These are phyloP conservation scores for Trichophyton verrucosum DNA, from an alignment of 2,329 filamentous ascomycete genomes.

Conservation along the genomic window DNA sequence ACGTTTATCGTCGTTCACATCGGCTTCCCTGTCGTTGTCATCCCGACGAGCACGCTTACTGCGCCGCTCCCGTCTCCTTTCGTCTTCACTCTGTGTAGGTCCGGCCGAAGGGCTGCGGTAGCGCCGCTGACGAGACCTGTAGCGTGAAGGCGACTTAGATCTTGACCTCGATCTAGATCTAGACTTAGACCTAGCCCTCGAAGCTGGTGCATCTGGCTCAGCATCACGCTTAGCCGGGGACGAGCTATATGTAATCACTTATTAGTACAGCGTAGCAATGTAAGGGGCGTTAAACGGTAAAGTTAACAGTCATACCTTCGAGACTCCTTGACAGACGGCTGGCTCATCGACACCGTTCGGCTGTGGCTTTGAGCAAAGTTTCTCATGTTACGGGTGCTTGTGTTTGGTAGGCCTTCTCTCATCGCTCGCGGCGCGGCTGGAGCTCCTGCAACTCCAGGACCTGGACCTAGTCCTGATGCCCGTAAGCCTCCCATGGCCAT, in stretches of 20 bases:
- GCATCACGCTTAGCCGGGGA: not conserved
- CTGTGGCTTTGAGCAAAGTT: constrained; percentile 23
- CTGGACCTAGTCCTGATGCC: constrained; percentile 42
- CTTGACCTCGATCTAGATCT: constrained; percentile 22
- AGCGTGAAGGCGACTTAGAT: constrained; percentile 10
- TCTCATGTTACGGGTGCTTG: constrained; percentile 55
- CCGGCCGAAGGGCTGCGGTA: constrained; percentile 38
- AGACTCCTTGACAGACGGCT: constrained; percentile 13
- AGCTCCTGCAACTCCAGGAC: constrained; percentile 54
- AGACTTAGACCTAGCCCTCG: constrained; percentile 20
- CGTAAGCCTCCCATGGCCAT: constrained; percentile 13
- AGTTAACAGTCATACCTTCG: constrained; percentile 20
- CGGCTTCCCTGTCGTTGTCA: constrained; percentile 27
- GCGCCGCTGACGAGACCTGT: constrained; percentile 29
- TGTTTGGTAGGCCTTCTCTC: constrained; percentile 77
- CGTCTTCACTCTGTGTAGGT: constrained; percentile 22
- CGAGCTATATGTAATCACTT: not conserved
- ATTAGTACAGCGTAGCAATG: not conserved
- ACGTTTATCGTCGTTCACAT: not conserved
- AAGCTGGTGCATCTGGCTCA: constrained; percentile 1
- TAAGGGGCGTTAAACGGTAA: not conserved
- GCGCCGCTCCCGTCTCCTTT: constrained; percentile 23
- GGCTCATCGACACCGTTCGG: not conserved
- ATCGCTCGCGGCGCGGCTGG: constrained; percentile 91
- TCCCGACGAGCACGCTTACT: constrained; percentile 24